These are phyloP conservation scores for Talaromyces nanjingensis DNA, from an alignment of 495 filamentous ascomycete genomes.

Conservation along the genomic window DNA sequence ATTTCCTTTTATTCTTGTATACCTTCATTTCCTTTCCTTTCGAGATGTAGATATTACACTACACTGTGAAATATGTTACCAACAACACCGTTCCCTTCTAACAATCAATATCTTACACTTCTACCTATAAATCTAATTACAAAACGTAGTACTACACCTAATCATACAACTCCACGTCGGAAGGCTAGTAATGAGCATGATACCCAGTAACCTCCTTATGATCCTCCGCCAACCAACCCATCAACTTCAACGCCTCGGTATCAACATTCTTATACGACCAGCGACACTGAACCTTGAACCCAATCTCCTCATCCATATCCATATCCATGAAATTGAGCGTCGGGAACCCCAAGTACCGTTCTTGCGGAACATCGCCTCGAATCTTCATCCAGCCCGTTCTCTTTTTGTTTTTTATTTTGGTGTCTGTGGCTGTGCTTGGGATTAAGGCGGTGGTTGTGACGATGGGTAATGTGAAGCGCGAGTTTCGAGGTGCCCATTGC, in stretches of 20 bases:
- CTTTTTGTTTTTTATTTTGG: neutral
- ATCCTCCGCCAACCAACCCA: slow-evolving; percentile 20
- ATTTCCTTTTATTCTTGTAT: slow-evolving; percentile 8
- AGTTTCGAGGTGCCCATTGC: slow-evolving; percentile 19
- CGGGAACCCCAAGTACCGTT: slow-evolving; percentile 5
- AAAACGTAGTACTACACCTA: neutral
- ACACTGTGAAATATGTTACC: neutral
- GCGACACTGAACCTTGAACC: slow-evolving; percentile 27
- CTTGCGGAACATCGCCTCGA: neutral
- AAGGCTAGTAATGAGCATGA: neutral
- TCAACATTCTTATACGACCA: slow-evolving; percentile 43
- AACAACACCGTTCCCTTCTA: neutral
- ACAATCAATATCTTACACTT: neutral
- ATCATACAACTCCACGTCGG: neutral
- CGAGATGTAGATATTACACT: slow-evolving; percentile 9
- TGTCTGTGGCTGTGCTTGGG: neutral
- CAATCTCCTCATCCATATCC: neutral
- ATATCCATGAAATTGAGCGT: slow-evolving; percentile 6
- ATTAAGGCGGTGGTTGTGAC: slow-evolving; percentile 11
- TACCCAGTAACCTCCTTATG: neutral
- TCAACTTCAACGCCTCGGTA: slow-evolving; percentile 24
- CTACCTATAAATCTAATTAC: neutral
- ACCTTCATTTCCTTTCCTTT: slow-evolving; percentile 10
- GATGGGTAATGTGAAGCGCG: slow-evolving; percentile 34
- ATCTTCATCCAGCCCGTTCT: neutral